Base-by-base conservation (phyloP, 768 basidiomycete species). In the Amanita phalloides region DNA sequence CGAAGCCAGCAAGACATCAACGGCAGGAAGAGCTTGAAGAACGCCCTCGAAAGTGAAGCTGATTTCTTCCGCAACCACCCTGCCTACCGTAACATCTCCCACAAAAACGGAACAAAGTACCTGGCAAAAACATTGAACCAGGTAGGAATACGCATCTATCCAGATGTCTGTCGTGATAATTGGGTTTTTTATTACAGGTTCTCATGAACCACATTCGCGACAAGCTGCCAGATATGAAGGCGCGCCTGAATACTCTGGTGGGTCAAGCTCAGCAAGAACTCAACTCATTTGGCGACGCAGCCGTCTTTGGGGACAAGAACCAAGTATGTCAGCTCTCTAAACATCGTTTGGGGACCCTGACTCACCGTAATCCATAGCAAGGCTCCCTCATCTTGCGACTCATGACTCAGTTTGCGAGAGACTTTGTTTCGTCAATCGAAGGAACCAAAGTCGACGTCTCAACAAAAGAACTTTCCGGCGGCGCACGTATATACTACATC, bases 221-320 rank as follows among this genome's bases (percentile, higher is more conserved):
- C 62, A 99, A 98, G 68, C 76, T 99, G 35, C 96, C 96, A 0
- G 96, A 99, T 66, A 98, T 99, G 96, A 99, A 99, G 66, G 96
- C 96, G 13, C 78, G 93, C 17, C 70, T 99, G 54, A 99, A 98
- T 64, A 99, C 96, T 2, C 71, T 97, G 21, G 98, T 98, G 90
- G 94, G 95, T 13, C 96, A 99, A 69, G 92, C 96, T 6, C 95
- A 97, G 63, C 96, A 99, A 65, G 96, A 99, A 66, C 78, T 99
- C 39, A 90, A 91, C 67, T 86, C 93, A 4, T 98, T 96, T 62
- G 96, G 96, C 17, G 96, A 96, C 61, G 78, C 89, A 9, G 91
- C 91, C 2, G 78, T 90, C 61, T 88, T 89, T 55, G 95, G 92
- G 4, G 93, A 94, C 70, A 83, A 82, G 59, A 92, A 96, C 63